These are phyloP conservation scores for Fragaria iinumae DNA, from an alignment of 306 rosid genomes.

Conservation along the genomic window DNA sequence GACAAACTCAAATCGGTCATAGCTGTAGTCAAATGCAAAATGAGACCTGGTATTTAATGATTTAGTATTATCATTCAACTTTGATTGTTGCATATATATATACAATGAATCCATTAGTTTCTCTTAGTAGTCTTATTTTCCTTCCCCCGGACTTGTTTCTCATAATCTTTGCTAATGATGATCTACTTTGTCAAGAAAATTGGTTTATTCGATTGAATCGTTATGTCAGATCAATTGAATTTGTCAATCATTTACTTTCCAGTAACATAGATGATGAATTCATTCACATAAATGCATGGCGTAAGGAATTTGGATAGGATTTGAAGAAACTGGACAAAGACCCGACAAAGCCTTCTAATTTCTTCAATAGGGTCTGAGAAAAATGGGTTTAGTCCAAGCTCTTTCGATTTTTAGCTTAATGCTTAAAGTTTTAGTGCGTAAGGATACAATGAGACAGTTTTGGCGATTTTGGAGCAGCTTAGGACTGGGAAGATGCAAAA, in stretches of 20 bases:
- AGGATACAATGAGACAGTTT: constrained; percentile 58
- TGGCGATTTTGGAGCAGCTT: constrained; percentile 35
- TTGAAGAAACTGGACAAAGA: constrained; percentile 55
- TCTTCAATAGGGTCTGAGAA: constrained; percentile 71
- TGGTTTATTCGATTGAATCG: not conserved
- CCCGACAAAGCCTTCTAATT: constrained; percentile 56
- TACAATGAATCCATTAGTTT: not conserved
- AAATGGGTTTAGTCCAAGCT: constrained; percentile 51
- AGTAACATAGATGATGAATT: too few relatives aligned
- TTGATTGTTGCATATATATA: not conserved
- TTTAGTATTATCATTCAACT: not conserved
- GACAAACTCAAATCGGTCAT: not conserved
- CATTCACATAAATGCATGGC: too few relatives aligned
- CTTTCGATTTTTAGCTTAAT: constrained; percentile 55
- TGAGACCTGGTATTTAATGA: not conserved
- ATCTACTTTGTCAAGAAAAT: not conserved
- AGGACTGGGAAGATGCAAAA: constrained; percentile 45
- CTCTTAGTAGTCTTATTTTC: too few relatives aligned
- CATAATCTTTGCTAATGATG: too few relatives aligned
- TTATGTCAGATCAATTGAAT: not conserved
- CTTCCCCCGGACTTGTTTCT: not conserved
- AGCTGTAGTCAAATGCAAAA: not conserved
- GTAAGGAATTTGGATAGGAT: not conserved
- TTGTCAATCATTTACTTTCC: too few relatives aligned
- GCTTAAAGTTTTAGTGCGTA: constrained; percentile 48